These are phyloP conservation scores for Blastobotrys arbuscula DNA, from an alignment of 1,139 yeast species.

Conservation along the genomic window DNA sequence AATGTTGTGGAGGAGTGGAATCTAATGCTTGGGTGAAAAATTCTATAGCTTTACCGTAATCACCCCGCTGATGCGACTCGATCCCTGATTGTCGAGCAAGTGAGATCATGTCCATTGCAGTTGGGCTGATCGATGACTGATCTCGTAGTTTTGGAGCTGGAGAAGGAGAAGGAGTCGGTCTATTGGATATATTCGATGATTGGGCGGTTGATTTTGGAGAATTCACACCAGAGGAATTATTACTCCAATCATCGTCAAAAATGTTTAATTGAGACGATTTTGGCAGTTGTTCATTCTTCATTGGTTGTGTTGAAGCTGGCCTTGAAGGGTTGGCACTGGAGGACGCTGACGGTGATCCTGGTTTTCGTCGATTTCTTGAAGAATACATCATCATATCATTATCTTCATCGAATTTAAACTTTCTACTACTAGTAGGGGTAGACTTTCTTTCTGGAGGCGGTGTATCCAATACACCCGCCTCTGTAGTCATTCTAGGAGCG, in stretches of 20 bases:
- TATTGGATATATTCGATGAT: not conserved
- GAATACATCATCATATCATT: slow-evolving; percentile 7
- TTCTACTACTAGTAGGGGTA: not conserved
- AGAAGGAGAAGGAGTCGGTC: slow-evolving; percentile 13
- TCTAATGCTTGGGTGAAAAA: slow-evolving; percentile 58
- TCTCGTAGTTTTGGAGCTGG: slow-evolving; percentile 18
- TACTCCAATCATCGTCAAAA: not conserved
- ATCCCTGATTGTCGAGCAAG: slow-evolving; percentile 58
- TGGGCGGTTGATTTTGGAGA: not conserved
- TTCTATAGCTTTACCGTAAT: slow-evolving; percentile 61
- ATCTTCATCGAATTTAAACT: slow-evolving; percentile 1
- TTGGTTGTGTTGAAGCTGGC: not conserved
- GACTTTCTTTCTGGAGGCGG: not conserved
- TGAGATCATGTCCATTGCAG: slow-evolving; percentile 46
- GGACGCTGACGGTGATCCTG: not conserved
- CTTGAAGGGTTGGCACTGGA: not conserved
- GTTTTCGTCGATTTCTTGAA: slow-evolving; percentile 5
- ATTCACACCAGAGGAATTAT: too few relatives aligned
- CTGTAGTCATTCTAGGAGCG: not conserved
- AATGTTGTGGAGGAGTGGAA: slow-evolving; percentile 60
- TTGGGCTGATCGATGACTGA: slow-evolving; percentile 28
- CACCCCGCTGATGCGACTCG: slow-evolving; percentile 69
- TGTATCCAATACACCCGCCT: slow-evolving; percentile 4
- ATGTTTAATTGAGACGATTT: not conserved
- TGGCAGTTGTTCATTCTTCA: too few relatives aligned